Conservation (phyloP, 2,329 filamentous ascomycete species). For the Monosporascus cannonballus region DNA sequence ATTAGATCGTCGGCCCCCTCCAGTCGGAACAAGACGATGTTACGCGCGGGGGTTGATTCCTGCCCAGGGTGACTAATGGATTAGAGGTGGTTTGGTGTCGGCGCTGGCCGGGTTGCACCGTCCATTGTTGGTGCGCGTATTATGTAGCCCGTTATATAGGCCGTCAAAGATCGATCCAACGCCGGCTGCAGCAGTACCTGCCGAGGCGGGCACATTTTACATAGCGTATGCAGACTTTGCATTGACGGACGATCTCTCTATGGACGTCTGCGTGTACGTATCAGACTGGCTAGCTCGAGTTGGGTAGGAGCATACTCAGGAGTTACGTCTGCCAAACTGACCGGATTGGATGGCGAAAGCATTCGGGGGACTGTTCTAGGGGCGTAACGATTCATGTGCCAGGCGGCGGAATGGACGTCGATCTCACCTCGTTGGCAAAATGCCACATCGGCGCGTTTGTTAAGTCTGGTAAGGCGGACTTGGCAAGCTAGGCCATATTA, state of each 20-base stretch:
- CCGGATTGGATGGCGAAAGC: neutral
- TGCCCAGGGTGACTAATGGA: neutral
- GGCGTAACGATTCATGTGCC: neutral
- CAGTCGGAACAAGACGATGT: neutral
- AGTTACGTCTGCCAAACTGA: neutral
- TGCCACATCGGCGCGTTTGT: neutral
- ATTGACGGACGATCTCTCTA: no score
- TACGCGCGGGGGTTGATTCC: neutral
- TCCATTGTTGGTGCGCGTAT: no score
- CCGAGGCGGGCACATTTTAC: neutral
- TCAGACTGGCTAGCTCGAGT: neutral
- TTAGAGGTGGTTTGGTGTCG: no score
- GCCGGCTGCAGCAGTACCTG: neutral
- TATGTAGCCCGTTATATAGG: no score
- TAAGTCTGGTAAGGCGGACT: no score
- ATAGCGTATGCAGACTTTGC: no score
- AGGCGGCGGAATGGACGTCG: neutral
- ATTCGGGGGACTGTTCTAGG: neutral
- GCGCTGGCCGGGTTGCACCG: no score
- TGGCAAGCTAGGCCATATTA: no score
- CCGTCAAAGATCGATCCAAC: no score
- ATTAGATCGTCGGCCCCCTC: slow-evolving; percentile 2
- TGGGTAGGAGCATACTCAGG: neutral
- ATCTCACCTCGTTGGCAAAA: neutral
- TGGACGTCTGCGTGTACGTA: no score